Evolutionary conservation across 768 basidiomycete species (phyloP), one percentile per base, ranked within the genome.

Genomic region (Coprinellus micaceus): DNA sequence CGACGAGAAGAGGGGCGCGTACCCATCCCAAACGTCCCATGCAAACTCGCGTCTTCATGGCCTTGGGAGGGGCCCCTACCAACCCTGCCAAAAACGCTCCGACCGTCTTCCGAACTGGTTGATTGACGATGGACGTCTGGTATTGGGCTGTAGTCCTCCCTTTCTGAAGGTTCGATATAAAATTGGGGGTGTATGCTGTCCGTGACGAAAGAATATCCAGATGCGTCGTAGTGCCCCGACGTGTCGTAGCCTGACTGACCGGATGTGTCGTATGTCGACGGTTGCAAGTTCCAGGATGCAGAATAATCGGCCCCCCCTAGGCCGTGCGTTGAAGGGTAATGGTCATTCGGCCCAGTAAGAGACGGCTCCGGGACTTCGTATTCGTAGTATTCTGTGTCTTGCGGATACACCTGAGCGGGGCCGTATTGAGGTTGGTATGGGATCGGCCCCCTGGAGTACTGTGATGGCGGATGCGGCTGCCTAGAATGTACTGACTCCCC

Each of bases 41-140:
- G 46, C 19, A 52, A 13, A 30, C 56, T 33, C 39, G 33, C 24
- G 55, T 44, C 21, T 56, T 48, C 19, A 49, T n/a, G n/a, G n/a
- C n/a, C n/a, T n/a, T n/a, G n/a, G n/a, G n/a, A n/a, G n/a, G n/a
- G n/a, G n/a, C n/a, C n/a, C n/a, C n/a, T n/a, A n/a, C n/a, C n/a
- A n/a, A n/a, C n/a, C n/a, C n/a, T n/a, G n/a, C n/a, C n/a, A n/a
- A n/a, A n/a, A n/a, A n/a, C n/a, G n/a, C n/a, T n/a, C n/a, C n/a
- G n/a, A n/a, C n/a, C n/a, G n/a, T n/a, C n/a, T n/a, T n/a, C n/a
- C n/a, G 26, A 36, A 36, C 48, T 46, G 17, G 56, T 57, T 4
- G 56, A 57, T 37, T 57, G 49, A 11, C 56, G 48, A 22, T 52
- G 41, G 29, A 57, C 56, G 25, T 57, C 56, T 19, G 56, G 56